These are phyloP conservation scores for Penicillium bialowiezense DNA, from an alignment of 495 filamentous ascomycete species.

Conservation along the genomic window DNA sequence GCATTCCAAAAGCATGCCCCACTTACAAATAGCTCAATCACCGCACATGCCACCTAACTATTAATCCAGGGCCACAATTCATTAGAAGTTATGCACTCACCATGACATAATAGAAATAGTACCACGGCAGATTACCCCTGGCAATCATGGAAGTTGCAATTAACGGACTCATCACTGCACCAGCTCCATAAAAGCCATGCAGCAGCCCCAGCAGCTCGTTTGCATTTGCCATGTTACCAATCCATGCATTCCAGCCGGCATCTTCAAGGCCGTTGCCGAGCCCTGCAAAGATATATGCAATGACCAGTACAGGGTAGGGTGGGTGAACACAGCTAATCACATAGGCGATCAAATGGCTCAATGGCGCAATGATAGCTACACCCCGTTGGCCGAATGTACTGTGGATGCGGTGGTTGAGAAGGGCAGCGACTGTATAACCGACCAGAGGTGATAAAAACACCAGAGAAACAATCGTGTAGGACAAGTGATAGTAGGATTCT, in stretches of 20 bases:
- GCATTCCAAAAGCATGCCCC: conserved; percentile 64
- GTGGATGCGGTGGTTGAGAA: conserved; percentile 59
- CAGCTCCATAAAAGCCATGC: conserved; percentile 57
- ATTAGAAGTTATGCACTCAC: conserved; percentile 23
- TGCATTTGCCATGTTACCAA: conserved; percentile 60
- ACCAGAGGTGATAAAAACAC: conserved; percentile 60
- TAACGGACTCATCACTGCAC: conserved; percentile 54
- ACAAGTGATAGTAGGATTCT: conserved; percentile 56
- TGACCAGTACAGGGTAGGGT: conserved; percentile 56
- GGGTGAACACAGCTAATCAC: conserved; percentile 58
- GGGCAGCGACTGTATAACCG: conserved; percentile 55
- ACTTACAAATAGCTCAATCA: conserved; percentile 54
- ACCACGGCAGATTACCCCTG: conserved; percentile 49
- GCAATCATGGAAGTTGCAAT: conserved; percentile 57
- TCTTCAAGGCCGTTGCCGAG: conserved; percentile 63
- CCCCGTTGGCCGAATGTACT: conserved; percentile 67
- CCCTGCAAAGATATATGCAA: conserved; percentile 57
- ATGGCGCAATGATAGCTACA: conserved; percentile 63
- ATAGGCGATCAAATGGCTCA: conserved; percentile 63
- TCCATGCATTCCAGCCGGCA: conserved; percentile 65
- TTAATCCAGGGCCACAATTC: background rate
- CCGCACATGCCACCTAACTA: conserved; percentile 57
- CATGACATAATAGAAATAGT: conserved; percentile 62
- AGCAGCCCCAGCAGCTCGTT: conserved; percentile 58
- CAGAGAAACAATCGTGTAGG: conserved; percentile 59